Evolutionary conservation across 768 basidiomycete species (phyloP), one percentile per base, ranked within the genome.

Genomic region (Harrya chromipes): DNA sequence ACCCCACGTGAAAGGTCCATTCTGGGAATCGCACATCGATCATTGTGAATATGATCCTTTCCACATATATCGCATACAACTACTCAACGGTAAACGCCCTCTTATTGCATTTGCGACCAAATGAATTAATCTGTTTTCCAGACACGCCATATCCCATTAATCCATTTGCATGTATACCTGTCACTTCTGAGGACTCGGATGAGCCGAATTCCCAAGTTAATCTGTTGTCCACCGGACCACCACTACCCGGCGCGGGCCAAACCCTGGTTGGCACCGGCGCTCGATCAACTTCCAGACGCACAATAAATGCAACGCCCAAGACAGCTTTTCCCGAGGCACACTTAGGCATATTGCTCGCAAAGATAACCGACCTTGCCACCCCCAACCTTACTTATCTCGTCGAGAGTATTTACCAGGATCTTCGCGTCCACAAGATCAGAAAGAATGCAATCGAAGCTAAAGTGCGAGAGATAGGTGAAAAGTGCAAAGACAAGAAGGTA

Each of bases 381-480:
- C 72, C 77, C 8, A 90, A 74, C 54, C 72, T 90, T 21, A 75
- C 74, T 8, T 76, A 82, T 47, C 78, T 94, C 24, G 77, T 91
- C 0, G 90, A 92, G 51, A 75, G 80, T 8, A 77, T 92, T 55
- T 80, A 84, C 59, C 80, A 84, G 54, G 85, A 85, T 23, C 72
- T 92, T 35, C 80, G 80, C 27, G 67, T 65, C n/a, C 71, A 85
- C 55, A 85, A 84, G 49, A 78, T 91, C 54, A 90, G 85, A 73
- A 93, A 92, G 75, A 87, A 84, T 43, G 82, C 87, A 4, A 83
- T 94, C 39, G 88, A 90, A 66, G 83, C 82, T 3, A 92, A 92
- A 65, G 74, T 94, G 33, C 75, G 79, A 40, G 88, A 91, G 66
- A 77, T 91, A 12, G 75, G 80, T 14, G 86, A 84, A 68, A 91